A percentile compares a stretch with the other conserved stretches of the same genome.
Evolutionary conservation across 345 rosid genomes (phyloP).

Genomic region (Sisymbrium irio): DNA sequence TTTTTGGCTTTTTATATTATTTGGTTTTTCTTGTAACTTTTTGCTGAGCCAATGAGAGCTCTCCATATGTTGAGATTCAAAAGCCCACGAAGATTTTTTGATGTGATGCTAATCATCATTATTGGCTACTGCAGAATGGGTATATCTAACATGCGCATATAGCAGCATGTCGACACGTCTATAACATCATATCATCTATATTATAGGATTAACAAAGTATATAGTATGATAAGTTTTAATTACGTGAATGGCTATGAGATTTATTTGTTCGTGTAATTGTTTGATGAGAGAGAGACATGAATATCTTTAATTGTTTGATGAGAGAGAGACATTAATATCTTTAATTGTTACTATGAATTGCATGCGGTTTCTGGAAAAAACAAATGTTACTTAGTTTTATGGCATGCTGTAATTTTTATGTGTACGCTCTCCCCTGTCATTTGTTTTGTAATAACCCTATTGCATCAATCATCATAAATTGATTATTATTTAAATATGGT

Average conservation of each 20-base stretch:
- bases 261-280: too few species aligned
- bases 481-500: not conserved
- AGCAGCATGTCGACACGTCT: not conserved
- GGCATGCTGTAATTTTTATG: not conserved
- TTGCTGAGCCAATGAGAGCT: conserved; percentile 13
- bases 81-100: conserved; percentile 31
- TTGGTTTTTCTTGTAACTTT: conserved; percentile 3
- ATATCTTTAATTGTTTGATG: too few species aligned
- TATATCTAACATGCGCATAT: conserved; percentile 29
- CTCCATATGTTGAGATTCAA: conserved; percentile 33
- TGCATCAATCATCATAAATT: too few species aligned
- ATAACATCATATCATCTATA: not conserved
- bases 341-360: not conserved
- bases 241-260: not conserved
- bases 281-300: too few species aligned
- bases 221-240: not conserved
- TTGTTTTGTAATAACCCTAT: not conserved
- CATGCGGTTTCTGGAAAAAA: not conserved
- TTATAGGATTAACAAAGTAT: not conserved
- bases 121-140: conserved; percentile 22
- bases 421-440: not conserved
- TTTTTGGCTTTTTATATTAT: conserved; percentile 19
- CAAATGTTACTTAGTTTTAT: not conserved
- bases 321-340: too few species aligned
- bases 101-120: conserved; percentile 36